Evolutionary conservation across 2,329 filamentous ascomycete species (phyloP).

Genomic region (Leptographium procerum): DNA sequence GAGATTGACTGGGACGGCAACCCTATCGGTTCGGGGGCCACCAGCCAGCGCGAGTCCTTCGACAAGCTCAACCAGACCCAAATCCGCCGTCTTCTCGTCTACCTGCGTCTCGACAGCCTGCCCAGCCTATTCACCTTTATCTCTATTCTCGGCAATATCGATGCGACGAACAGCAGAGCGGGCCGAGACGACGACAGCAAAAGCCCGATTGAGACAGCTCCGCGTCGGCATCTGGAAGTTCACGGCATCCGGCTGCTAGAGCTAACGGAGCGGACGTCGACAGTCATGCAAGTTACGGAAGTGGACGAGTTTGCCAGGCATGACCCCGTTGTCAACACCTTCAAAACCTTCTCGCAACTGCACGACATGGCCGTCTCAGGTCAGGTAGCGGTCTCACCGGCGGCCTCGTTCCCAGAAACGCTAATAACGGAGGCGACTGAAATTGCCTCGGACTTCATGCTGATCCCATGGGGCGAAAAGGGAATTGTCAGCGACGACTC

Average conservation of each 20-base stretch:
- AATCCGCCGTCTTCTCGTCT: constrained; percentile 60
- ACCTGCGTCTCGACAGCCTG: constrained; percentile 75
- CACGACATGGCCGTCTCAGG: constrained; percentile 76
- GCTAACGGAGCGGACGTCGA: constrained; percentile 83
- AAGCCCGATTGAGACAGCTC: constrained; percentile 12
- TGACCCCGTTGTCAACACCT: constrained; percentile 85
- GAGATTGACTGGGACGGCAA: constrained; percentile 75
- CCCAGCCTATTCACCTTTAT: constrained; percentile 73
- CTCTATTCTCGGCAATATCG: constrained; percentile 52
- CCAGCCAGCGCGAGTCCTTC: constrained; percentile 14
- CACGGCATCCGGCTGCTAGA: constrained; percentile 81
- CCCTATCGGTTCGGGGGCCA: constrained; percentile 22
- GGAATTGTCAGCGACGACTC: constrained; percentile 61
- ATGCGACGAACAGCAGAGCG: constrained; percentile 19
- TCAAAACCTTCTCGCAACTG: constrained; percentile 76
- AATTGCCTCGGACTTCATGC: constrained; percentile 58
- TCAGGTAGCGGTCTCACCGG: constrained; percentile 67
- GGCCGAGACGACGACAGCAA: constrained; percentile 21
- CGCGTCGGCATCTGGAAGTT: constrained; percentile 49
- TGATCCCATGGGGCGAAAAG: constrained; percentile 84
- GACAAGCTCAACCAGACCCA: constrained; percentile 24
- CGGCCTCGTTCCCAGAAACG: constrained; percentile 67
- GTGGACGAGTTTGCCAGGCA: constrained; percentile 55
- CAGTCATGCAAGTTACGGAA: constrained; percentile 88
- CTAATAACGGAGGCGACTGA: constrained; percentile 60